A percentile compares a stretch with the other conserved stretches of the same genome.
phyloP scores from a whole-genome alignment of 2,329 filamentous ascomycete genomes.

The Botrytis aclada region DNA sequence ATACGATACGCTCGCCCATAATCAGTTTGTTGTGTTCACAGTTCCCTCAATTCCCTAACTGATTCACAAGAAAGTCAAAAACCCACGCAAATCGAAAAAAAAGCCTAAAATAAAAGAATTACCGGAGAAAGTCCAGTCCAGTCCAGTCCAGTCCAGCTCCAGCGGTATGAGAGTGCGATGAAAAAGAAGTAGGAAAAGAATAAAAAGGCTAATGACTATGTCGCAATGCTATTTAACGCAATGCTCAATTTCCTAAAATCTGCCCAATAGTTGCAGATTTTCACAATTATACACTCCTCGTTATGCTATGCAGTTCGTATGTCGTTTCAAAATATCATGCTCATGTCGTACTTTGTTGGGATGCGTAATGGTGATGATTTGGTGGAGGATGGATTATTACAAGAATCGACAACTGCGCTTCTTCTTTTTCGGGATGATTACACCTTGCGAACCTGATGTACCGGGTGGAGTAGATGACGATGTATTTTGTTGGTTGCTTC shows the following conservation, averaged over 20 bases:
- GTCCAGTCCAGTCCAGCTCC: constrained; percentile 9
- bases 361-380: constrained; percentile 10
- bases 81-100: constrained; percentile 22
- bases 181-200: constrained; percentile 8
- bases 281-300: constrained; percentile 29
- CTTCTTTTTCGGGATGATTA: constrained; percentile 62
- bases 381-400: constrained; percentile 42
- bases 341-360: constrained; percentile 12
- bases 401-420: constrained; percentile 80
- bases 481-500: constrained; percentile 48
- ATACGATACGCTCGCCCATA: constrained; percentile 7
- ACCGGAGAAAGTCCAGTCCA: constrained; percentile 17
- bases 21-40: constrained; percentile 19
- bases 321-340: constrained; percentile 35
- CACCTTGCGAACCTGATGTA: constrained; percentile 39
- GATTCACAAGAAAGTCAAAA: constrained; percentile 21
- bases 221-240: constrained; percentile 19
- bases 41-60: constrained; percentile 16
- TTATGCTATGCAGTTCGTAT: constrained; percentile 37
- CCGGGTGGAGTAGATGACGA: constrained; percentile 23
- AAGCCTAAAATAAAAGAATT: constrained; percentile 5
- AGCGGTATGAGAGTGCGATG: constrained; percentile 15
- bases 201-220: constrained; percentile 2
- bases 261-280: constrained; percentile 10
- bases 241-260: constrained; percentile 21